Evolutionary conservation across 2,329 filamentous ascomycete genomes (phyloP).

Genomic region (Geoglossum cookeanum): DNA sequence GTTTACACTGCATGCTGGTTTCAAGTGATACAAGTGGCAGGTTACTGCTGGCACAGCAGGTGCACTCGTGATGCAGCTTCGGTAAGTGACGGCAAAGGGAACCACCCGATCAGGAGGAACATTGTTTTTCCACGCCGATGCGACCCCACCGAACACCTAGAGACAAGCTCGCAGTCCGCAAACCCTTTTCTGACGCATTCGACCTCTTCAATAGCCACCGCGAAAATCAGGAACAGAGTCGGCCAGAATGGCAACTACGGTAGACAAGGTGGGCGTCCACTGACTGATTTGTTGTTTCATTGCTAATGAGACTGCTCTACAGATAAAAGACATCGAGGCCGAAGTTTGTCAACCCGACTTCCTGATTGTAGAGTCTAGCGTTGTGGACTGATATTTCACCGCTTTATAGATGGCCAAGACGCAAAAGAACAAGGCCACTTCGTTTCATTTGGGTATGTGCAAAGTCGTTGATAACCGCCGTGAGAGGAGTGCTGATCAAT

Average conservation of each 20-base stretch:
- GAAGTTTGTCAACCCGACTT: constrained; percentile 42
- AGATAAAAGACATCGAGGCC: constrained; percentile 95
- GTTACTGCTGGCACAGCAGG: neutral
- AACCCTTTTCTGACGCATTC: neutral
- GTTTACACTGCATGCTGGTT: neutral
- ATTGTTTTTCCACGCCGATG: neutral
- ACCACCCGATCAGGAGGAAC: neutral
- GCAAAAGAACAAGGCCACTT: constrained; percentile 93
- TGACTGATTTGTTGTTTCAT: neutral
- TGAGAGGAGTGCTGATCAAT: constrained; percentile 10
- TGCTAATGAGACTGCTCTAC: constrained; percentile 9
- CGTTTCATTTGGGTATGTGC: constrained; percentile 58
- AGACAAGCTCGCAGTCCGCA: neutral
- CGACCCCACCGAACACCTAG: neutral
- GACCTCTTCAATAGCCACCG: neutral
- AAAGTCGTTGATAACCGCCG: neutral
- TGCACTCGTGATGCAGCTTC: neutral
- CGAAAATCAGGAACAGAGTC: neutral
- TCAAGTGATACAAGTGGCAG: neutral
- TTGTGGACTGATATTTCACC: neutral
- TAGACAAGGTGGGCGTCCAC: constrained; percentile 58
- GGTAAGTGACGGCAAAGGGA: neutral
- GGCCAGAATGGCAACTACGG: constrained; percentile 77
- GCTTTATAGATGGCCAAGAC: constrained; percentile 65
- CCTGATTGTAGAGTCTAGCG: neutral